These are phyloP conservation scores for Dactylellina drechsleri DNA, from an alignment of 2,329 filamentous ascomycete species.

Conservation along the genomic window DNA sequence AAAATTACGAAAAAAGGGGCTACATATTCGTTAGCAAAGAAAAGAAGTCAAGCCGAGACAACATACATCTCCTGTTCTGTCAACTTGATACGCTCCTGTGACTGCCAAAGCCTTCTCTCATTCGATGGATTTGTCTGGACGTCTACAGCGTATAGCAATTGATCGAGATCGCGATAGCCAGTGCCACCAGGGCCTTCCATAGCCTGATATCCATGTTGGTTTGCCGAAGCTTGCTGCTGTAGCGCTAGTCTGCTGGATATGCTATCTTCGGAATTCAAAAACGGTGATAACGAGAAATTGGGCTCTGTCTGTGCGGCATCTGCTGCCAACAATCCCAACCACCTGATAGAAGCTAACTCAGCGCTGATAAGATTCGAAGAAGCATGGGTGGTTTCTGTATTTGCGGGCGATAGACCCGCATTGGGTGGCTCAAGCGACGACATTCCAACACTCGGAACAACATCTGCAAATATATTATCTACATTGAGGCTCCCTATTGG, in stretches of 20 bases:
- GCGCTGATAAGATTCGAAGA: slow-evolving; percentile 45
- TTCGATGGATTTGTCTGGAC: slow-evolving; percentile 47
- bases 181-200: slow-evolving; percentile 34
- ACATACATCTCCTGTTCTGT: slow-evolving; percentile 56
- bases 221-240: slow-evolving; percentile 44
- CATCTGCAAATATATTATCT: slow-evolving; percentile 44
- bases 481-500: slow-evolving; percentile 33
- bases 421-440: slow-evolving; percentile 26
- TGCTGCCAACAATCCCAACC: slow-evolving; percentile 45
- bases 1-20: slow-evolving; percentile 57
- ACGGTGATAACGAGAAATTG: slow-evolving; percentile 40
- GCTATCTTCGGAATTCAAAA: slow-evolving; percentile 39
- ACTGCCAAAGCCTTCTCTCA: slow-evolving; percentile 56
- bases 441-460: slow-evolving; percentile 31
- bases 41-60: too few relatives aligned
- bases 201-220: slow-evolving; percentile 28
- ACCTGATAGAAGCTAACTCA: slow-evolving; percentile 49
- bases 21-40: slow-evolving; percentile 5
- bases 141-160: slow-evolving; percentile 47
- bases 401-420: slow-evolving; percentile 43
- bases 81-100: slow-evolving; percentile 54
- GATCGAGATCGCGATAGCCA: slow-evolving; percentile 47
- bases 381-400: slow-evolving; percentile 48
- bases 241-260: slow-evolving; percentile 39
- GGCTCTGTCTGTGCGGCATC: slow-evolving; percentile 48